A percentile compares a stretch with the other conserved stretches of the same genome.
Conservation (phyloP, 2,329 filamentous ascomycete species). For the Pseudogymnoascus sp. region DNA sequence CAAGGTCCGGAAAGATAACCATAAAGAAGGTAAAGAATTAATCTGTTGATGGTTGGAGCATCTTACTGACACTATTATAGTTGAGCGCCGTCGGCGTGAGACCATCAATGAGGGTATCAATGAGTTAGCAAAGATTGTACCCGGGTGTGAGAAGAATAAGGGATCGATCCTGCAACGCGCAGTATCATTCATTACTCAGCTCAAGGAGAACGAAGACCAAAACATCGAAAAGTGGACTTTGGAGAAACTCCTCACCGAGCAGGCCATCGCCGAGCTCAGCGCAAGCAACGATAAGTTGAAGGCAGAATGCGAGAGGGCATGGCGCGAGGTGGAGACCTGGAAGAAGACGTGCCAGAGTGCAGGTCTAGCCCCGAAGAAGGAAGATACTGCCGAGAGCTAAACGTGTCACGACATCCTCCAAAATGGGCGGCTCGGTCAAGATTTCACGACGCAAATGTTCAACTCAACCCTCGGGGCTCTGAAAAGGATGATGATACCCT, state of each 20-base stretch:
- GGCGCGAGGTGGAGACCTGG: slow-evolving; percentile 70
- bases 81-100: slow-evolving; percentile 90
- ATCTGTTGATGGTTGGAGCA: neutral
- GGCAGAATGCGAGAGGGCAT: slow-evolving; percentile 66
- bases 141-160: slow-evolving; percentile 98
- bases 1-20: slow-evolving; percentile 91
- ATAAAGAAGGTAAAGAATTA: slow-evolving; percentile 76
- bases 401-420: slow-evolving; percentile 22
- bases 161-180: slow-evolving; percentile 90
- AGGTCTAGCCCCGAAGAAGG: slow-evolving; percentile 42
- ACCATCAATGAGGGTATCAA: slow-evolving; percentile 99
- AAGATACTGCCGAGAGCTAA: slow-evolving; percentile 27
- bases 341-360: slow-evolving; percentile 59
- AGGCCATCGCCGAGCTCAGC: slow-evolving; percentile 80
- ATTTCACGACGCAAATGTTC: slow-evolving; percentile 9
- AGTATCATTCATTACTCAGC: slow-evolving; percentile 85
- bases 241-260: slow-evolving; percentile 82
- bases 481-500: slow-evolving; percentile 9
- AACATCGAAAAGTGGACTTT: slow-evolving; percentile 93
- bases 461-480: slow-evolving; percentile 8
- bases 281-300: slow-evolving; percentile 82
- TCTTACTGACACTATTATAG: slow-evolving; percentile 39
- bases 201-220: slow-evolving; percentile 87
- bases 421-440: slow-evolving; percentile 19
- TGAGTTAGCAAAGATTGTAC: slow-evolving; percentile 93